Conservation (phyloP, 2,329 filamentous ascomycete genomes). For the Tolypocladium tropicale region DNA sequence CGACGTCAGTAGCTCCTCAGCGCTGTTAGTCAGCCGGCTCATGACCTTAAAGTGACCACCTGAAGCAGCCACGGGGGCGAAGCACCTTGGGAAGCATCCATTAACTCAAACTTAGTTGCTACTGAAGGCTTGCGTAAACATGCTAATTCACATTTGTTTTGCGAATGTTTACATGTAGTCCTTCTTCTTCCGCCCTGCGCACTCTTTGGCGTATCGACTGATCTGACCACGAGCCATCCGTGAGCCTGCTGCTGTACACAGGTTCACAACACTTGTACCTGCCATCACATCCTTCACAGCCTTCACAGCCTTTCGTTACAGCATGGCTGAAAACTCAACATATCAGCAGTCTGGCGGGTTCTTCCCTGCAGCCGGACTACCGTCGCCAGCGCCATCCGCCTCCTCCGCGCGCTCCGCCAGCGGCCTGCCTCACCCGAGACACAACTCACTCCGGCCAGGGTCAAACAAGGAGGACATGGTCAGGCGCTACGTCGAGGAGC, state of each 20-base stretch:
- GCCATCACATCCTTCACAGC: neutral
- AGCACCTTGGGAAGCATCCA: neutral
- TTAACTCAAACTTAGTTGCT: neutral
- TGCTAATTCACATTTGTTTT: neutral
- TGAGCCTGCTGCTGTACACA: neutral
- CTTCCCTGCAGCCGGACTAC: constrained; percentile 32
- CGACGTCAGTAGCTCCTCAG: constrained; percentile 2
- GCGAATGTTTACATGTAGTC: neutral
- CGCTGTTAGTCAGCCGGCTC: constrained; percentile 1
- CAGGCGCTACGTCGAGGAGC: constrained; percentile 44
- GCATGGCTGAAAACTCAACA: neutral
- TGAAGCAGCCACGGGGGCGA: neutral
- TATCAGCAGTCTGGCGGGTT: constrained; percentile 37
- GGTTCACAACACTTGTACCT: neutral
- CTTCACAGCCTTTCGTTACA: neutral
- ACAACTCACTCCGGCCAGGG: constrained; percentile 40
- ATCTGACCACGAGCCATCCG: too few relatives aligned
- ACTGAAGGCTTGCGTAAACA: neutral
- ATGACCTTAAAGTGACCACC: too few relatives aligned
- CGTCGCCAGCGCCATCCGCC: constrained; percentile 44
- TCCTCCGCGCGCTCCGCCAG: constrained; percentile 28
- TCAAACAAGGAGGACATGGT: constrained; percentile 51
- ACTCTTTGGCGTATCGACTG: neutral
- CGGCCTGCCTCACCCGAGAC: constrained; percentile 45
- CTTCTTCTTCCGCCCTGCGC: neutral